Evolutionary conservation across 2,329 filamentous ascomycete species (phyloP).

Genomic region (Fusarium coffeatum): DNA sequence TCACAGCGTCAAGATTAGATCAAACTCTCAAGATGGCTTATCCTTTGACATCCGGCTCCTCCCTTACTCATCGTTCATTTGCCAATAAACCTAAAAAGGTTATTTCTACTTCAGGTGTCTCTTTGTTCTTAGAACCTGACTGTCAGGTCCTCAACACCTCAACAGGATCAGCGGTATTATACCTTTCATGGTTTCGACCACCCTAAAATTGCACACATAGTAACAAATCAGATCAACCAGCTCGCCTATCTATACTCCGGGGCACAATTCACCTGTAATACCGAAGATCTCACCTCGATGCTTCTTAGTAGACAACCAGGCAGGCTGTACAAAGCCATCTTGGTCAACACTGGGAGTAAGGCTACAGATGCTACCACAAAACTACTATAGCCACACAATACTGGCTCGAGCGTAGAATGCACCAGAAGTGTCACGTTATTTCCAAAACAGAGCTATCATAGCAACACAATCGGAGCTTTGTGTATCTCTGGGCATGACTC

Average conservation of each 20-base stretch:
- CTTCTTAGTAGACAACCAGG: conserved; percentile 38
- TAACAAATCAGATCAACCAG: conserved; percentile 9
- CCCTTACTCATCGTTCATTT: conserved; percentile 1
- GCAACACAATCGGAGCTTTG: conserved; percentile 61
- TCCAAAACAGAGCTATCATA: conserved; percentile 60
- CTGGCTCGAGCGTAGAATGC: conserved; percentile 54
- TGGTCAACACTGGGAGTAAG: conserved; percentile 6
- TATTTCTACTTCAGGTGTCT: conserved; percentile 3
- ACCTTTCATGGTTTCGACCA: background rate
- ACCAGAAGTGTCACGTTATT: conserved; percentile 56
- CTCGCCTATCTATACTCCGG: conserved; percentile 32
- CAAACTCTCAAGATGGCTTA: background rate
- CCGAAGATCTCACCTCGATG: conserved; percentile 47
- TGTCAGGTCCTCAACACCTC: conserved; percentile 1
- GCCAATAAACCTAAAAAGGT: background rate
- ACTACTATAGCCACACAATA: conserved; percentile 46
- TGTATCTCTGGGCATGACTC: conserved; percentile 50
- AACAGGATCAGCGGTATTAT: background rate
- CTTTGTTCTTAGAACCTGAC: conserved; percentile 6
- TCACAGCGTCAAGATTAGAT: background rate
- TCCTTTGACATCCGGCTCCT: background rate
- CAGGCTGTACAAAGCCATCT: conserved; percentile 2
- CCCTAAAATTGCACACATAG: background rate
- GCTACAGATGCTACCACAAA: background rate
- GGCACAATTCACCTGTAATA: conserved; percentile 30